Conservation (phyloP, 345 rosid species). For the Lumnitzera littorea region DNA sequence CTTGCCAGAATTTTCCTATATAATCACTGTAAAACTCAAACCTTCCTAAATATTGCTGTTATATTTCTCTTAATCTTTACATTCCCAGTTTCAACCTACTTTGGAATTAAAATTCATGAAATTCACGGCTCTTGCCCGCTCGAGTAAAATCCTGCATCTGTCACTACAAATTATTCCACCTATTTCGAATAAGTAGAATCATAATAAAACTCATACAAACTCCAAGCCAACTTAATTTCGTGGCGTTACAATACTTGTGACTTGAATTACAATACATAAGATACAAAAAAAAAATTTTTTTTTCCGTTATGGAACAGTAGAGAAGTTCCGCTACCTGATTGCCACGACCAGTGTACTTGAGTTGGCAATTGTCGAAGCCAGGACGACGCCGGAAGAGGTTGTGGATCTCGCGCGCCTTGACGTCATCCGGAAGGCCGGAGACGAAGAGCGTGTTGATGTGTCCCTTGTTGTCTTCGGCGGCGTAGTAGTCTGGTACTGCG, state of each 20-base stretch:
- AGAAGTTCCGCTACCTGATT: constrained; percentile 43
- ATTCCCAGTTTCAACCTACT: too few species aligned
- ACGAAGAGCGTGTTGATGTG: constrained; percentile 70
- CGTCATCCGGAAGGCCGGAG: constrained; percentile 85
- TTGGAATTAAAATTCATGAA: too few species aligned
- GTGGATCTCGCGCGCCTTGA: constrained; percentile 86
- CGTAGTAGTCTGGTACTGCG: constrained; percentile 12
- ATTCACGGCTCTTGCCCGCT: too few species aligned
- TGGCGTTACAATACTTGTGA: too few species aligned
- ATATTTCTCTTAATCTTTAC: too few species aligned
- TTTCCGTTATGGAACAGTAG: not conserved
- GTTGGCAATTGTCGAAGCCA: constrained; percentile 78
- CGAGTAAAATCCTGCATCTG: too few species aligned
- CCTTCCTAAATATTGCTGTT: too few species aligned
- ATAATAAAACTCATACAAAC: not conserved
- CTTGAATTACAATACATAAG: too few species aligned
- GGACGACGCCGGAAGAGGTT: constrained; percentile 74
- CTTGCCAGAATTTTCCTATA: too few species aligned
- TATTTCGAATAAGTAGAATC: not conserved
- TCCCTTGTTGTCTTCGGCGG: constrained; percentile 10
- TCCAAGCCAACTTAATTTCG: not conserved
- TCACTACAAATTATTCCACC: too few species aligned
- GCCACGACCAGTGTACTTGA: constrained; percentile 91
- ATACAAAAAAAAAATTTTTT: not conserved
- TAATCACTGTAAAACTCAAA: too few species aligned